These are phyloP conservation scores for Candida pini DNA, from an alignment of 805 yeast species.

Conservation along the genomic window DNA sequence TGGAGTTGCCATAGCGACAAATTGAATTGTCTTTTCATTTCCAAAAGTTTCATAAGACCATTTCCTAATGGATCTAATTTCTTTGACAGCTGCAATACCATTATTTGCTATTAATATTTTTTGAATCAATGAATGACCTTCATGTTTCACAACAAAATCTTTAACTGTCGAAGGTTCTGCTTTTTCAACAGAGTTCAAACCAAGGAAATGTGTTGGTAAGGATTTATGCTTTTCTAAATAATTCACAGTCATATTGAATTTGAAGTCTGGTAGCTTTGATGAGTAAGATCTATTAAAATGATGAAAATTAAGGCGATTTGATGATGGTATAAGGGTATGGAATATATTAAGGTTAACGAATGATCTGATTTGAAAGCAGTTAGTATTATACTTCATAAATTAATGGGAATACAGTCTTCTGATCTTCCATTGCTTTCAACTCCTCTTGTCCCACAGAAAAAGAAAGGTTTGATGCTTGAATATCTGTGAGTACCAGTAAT, in stretches of 20 bases:
- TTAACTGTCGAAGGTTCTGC: constrained; percentile 78
- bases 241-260: constrained; percentile 14
- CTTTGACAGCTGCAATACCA: constrained; percentile 99
- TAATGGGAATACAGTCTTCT: no score
- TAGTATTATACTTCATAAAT: no score
- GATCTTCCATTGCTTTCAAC: no score
- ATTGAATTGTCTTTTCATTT: constrained; percentile 86
- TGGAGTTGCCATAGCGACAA: constrained; percentile 99
- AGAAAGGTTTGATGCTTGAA: no score
- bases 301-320: no score
- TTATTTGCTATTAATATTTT: constrained; percentile 92
- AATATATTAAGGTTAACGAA: no score
- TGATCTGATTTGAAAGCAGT: no score
- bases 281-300: no score
- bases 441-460: no score
- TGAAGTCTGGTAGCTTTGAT: no score
- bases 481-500: no score
- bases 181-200: constrained; percentile 67
- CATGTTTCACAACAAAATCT: constrained; percentile 77
- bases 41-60: constrained; percentile 99
- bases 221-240: constrained; percentile 21
- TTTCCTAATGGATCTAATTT: constrained; percentile 93
- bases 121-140: constrained; percentile 93
- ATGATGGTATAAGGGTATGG: no score
- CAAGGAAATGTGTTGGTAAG: constrained; percentile 73